These are phyloP conservation scores for Suillus alpinus DNA, from an alignment of 768 basidiomycete genomes.

Conservation along the genomic window DNA sequence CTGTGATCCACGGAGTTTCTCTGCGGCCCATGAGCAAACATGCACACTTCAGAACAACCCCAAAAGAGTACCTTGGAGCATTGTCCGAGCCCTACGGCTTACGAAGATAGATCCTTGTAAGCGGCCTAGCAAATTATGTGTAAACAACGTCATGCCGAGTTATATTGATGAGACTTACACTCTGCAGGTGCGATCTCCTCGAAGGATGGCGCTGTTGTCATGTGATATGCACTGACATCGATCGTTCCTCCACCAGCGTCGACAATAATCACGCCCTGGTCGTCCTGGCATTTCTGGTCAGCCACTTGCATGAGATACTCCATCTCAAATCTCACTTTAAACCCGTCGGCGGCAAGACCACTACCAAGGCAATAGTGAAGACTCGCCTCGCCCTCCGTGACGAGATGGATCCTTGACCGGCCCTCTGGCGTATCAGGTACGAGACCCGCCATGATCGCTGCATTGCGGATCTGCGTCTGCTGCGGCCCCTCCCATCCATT, in stretches of 20 bases:
- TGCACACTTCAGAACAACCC: neutral
- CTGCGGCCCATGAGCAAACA: conserved; percentile 24
- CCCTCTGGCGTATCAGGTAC: conserved; percentile 36
- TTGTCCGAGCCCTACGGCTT: conserved; percentile 38
- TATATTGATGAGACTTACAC: conserved; percentile 29
- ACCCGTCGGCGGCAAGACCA: conserved; percentile 28
- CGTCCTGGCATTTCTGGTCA: conserved; percentile 29
- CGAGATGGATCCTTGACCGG: conserved; percentile 38
- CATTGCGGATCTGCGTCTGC: conserved; percentile 42
- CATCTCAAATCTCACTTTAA: conserved; percentile 19
- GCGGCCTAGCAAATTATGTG: conserved; percentile 36
- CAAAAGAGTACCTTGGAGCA: conserved; percentile 35
- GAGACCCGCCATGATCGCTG: conserved; percentile 40
- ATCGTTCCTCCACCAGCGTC: conserved; percentile 65
- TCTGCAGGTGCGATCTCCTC: conserved; percentile 48
- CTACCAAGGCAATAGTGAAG: conserved; percentile 46
- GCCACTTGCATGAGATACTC: neutral
- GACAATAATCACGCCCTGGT: conserved; percentile 50
- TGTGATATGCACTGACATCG: conserved; percentile 55
- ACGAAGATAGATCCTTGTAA: conserved; percentile 53
- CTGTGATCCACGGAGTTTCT: conserved; percentile 37
- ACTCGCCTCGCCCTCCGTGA: conserved; percentile 54
- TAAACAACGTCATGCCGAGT: neutral
- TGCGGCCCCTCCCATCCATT: conserved; percentile 48
- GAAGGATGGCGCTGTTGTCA: conserved; percentile 32